A percentile compares a stretch with the other conserved stretches of the same genome.
These are phyloP conservation scores for Pythium volutum DNA, from an alignment of 352 stramenopile species.

Conservation along the genomic window DNA sequence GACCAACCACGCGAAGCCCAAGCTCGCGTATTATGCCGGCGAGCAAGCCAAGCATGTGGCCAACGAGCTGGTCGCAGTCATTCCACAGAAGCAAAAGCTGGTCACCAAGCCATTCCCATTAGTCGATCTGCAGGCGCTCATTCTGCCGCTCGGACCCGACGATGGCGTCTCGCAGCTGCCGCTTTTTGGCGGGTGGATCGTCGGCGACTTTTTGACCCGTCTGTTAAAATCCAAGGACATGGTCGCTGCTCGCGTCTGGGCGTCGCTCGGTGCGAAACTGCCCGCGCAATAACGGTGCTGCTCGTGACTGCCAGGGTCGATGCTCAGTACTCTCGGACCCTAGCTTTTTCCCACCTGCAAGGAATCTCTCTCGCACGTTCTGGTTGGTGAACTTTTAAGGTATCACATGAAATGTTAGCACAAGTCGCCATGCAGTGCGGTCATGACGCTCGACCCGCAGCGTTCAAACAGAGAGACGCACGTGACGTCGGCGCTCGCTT, in stretches of 20 bases:
- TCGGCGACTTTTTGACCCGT: slow-evolving; percentile 50
- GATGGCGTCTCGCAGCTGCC: slow-evolving; percentile 54
- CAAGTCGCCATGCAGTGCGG: too few relatives aligned
- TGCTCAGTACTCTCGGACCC: too few relatives aligned
- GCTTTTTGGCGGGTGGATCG: slow-evolving; percentile 42
- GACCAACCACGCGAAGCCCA: slow-evolving; percentile 44
- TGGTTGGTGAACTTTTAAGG: too few relatives aligned
- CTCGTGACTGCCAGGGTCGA: too few relatives aligned
- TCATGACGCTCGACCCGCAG: too few relatives aligned
- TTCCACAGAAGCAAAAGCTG: slow-evolving; percentile 32
- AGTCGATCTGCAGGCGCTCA: not conserved
- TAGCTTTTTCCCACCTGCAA: too few relatives aligned
- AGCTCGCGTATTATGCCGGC: slow-evolving; percentile 37
- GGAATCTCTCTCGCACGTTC: too few relatives aligned
- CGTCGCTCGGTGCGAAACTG: slow-evolving; percentile 4
- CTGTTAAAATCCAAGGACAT: slow-evolving; percentile 49
- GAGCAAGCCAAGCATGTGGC: slow-evolving; percentile 42
- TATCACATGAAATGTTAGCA: too few relatives aligned
- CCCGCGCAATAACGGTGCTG: too few relatives aligned
- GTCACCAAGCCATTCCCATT: slow-evolving; percentile 38
- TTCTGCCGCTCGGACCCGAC: slow-evolving; percentile 45
- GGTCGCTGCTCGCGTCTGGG: slow-evolving; percentile 15
- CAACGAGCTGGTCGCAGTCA: slow-evolving; percentile 32
- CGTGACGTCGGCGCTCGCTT: too few relatives aligned
- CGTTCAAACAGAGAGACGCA: too few relatives aligned